phyloP scores from a whole-genome alignment of 345 rosid genomes.

The Lumnitzera racemosa region DNA sequence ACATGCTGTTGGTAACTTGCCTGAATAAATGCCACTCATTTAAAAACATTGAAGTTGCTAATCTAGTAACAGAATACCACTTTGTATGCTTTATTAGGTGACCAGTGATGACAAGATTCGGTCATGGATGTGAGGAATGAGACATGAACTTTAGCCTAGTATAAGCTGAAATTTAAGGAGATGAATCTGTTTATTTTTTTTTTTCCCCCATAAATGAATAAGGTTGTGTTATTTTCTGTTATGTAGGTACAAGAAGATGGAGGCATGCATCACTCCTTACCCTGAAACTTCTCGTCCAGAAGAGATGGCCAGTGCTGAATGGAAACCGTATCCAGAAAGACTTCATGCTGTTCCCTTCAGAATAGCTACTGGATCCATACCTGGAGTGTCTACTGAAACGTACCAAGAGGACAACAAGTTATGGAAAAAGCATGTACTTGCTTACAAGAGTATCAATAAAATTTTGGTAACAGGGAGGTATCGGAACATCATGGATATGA shows the following conservation, averaged over 20 bases:
- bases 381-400: constrained; percentile 36
- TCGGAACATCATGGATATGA: constrained; percentile 70
- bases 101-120: too few species aligned
- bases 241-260: constrained; percentile 60
- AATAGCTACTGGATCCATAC: constrained; percentile 38
- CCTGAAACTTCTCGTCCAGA: constrained; percentile 35
- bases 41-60: too few species aligned
- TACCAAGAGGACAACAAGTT: constrained; percentile 35
- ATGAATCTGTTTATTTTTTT: too few species aligned
- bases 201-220: too few species aligned
- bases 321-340: constrained; percentile 54
- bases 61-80: too few species aligned
- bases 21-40: too few species aligned
- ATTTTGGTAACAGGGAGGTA: constrained; percentile 48
- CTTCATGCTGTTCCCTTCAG: constrained; percentile 44
- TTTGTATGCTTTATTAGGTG: too few species aligned
- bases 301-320: constrained; percentile 32
- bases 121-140: too few species aligned
- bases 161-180: too few species aligned
- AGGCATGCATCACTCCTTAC: constrained; percentile 53
- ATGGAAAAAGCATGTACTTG: constrained; percentile 54
- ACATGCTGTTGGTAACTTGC: too few species aligned
- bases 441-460: constrained; percentile 51
- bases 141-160: too few species aligned
- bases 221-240: constrained; percentile 4